A percentile compares a stretch with the other conserved stretches of the same genome.
Evolutionary conservation across 2,329 filamentous ascomycete species (phyloP).

Genomic region (Aspergillus quadricinctus): DNA sequence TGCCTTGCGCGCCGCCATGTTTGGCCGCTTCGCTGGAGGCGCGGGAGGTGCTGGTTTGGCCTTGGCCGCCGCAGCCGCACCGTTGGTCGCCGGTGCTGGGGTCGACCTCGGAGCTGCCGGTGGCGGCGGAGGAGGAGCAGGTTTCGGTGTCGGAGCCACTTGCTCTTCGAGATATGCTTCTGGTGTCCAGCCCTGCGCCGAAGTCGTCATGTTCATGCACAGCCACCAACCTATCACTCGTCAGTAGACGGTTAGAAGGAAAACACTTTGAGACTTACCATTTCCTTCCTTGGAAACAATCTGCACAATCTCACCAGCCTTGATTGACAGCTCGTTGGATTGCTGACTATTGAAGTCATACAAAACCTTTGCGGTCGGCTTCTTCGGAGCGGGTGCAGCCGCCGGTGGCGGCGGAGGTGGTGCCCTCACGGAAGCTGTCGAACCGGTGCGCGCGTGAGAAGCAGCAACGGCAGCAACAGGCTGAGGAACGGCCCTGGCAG

Average conservation of each 20-base stretch:
- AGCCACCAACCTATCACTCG: constrained; percentile 81
- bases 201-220: constrained; percentile 64
- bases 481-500: constrained; percentile 46
- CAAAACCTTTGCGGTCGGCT: constrained; percentile 80
- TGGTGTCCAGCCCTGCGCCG: constrained; percentile 87
- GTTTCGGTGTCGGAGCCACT: constrained; percentile 53
- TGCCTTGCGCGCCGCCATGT: constrained; percentile 63
- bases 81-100: constrained; percentile 61
- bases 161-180: constrained; percentile 87
- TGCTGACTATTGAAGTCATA: constrained; percentile 88
- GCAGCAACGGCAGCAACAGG: constrained; percentile 32
- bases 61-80: constrained; percentile 40
- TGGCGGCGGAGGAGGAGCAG: constrained; percentile 51
- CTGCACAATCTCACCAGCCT: constrained; percentile 74
- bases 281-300: constrained; percentile 94
- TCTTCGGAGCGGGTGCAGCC: constrained; percentile 55
- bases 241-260: constrained; percentile 20
- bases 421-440: constrained; percentile 58
- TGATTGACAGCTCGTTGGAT: constrained; percentile 78
- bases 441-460: constrained; percentile 46
- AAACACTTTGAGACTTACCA: constrained; percentile 55
- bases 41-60: constrained; percentile 69
- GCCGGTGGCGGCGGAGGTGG: constrained; percentile 66
- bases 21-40: constrained; percentile 76
- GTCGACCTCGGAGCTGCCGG: constrained; percentile 45